Conservation (phyloP, 306 rosid genomes). For the Cucurbita argyrosperma region DNA sequence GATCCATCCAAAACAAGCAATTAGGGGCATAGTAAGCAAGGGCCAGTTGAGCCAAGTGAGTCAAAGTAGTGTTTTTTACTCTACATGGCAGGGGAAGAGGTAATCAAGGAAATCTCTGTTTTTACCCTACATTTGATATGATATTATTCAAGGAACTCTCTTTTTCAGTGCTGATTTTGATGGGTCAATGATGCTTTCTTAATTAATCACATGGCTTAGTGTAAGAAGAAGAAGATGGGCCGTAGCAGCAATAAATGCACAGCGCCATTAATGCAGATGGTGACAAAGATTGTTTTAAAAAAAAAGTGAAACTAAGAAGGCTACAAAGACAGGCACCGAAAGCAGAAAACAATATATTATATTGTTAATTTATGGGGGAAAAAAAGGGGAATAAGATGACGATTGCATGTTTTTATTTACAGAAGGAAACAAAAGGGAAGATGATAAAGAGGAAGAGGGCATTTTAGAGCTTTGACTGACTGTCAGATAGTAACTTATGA, state of each 20-base stretch:
- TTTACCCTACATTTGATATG: background rate
- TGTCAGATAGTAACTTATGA: slow-evolving; percentile 5
- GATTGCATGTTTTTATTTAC: background rate
- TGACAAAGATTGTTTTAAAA: background rate
- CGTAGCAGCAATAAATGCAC: background rate
- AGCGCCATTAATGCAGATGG: background rate
- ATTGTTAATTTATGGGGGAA: background rate
- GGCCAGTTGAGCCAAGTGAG: background rate
- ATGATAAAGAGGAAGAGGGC: background rate
- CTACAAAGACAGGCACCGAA: slow-evolving; percentile 3
- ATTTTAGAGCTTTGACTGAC: slow-evolving; percentile 4
- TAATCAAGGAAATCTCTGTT: background rate
- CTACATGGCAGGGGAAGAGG: background rate
- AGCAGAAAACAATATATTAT: background rate
- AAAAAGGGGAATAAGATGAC: background rate
- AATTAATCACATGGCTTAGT: background rate
- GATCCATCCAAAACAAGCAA: slow-evolving; percentile 11
- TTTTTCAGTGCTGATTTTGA: slow-evolving; percentile 47
- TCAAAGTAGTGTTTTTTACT: background rate
- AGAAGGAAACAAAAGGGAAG: background rate
- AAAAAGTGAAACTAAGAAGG: background rate
- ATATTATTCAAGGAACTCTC: slow-evolving; percentile 19
- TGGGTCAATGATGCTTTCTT: slow-evolving; percentile 14
- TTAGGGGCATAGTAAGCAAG: background rate
- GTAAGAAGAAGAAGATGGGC: background rate